Evolutionary conservation across 2,329 filamentous ascomycete species (phyloP).

Genomic region (Ceratocystiopsis brevicomis): DNA sequence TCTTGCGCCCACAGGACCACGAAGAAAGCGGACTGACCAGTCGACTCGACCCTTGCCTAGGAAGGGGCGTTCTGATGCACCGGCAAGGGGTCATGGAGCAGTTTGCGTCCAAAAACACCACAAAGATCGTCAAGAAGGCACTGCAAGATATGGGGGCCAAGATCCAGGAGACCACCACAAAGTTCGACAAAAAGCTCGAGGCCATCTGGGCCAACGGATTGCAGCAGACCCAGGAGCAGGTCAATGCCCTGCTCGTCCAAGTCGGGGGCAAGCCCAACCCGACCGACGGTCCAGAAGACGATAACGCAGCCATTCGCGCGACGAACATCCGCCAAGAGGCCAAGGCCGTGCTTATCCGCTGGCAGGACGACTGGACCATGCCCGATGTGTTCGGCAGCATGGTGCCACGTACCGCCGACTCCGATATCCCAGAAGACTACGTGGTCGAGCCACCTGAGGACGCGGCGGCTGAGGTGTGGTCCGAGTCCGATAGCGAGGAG

Average conservation of each 20-base stretch:
- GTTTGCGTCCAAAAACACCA: neutral
- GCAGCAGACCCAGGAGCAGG: neutral
- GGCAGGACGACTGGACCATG: slow-evolving; percentile 2
- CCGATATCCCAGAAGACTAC: no score
- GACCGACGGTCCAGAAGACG: no score
- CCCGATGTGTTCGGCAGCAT: neutral
- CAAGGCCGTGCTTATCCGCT: neutral
- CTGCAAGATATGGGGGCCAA: neutral
- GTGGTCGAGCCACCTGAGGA: no score
- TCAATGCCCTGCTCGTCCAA: neutral
- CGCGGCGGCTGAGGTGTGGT: no score
- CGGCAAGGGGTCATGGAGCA: neutral
- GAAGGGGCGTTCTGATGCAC: neutral
- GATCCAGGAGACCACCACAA: neutral
- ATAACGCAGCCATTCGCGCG: no score
- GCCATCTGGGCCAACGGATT: neutral
- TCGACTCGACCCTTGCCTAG: neutral
- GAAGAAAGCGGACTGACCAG: no score
- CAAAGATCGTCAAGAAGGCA: neutral
- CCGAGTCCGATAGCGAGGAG: no score
- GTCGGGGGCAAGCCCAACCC: no score
- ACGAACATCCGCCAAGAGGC: no score
- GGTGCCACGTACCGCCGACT: no score
- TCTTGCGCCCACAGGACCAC: no score
- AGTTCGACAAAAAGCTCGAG: neutral